Evolutionary conservation across 2,329 filamentous ascomycete genomes (phyloP).

Genomic region (Fusarium sororula): DNA sequence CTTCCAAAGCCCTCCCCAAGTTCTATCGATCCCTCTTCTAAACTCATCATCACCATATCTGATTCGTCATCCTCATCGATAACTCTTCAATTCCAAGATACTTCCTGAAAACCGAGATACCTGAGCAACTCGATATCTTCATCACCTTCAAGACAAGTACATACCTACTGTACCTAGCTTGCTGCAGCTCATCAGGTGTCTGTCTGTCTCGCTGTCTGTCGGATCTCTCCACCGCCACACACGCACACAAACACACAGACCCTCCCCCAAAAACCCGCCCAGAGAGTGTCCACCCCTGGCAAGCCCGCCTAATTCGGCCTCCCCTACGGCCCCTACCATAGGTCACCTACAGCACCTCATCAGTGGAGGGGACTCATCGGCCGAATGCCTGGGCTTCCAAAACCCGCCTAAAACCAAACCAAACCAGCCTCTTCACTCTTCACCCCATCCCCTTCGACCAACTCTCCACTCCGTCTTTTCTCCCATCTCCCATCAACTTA

Average conservation of each 20-base stretch:
- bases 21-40: background rate
- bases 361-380: constrained; percentile 7
- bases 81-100: background rate
- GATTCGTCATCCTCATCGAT: background rate
- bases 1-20: background rate
- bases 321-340: constrained; percentile 19
- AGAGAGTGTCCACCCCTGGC: constrained; percentile 23
- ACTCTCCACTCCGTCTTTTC: constrained; percentile 30
- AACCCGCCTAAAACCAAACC: constrained; percentile 40
- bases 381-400: constrained; percentile 33
- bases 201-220: background rate
- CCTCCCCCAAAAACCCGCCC: constrained; percentile 26
- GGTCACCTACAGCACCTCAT: background rate
- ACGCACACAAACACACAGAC: constrained; percentile 32
- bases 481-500: constrained; percentile 31
- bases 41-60: background rate
- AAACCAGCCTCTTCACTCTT: constrained; percentile 39
- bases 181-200: constrained; percentile 21
- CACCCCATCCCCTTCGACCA: constrained; percentile 12
- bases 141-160: background rate
- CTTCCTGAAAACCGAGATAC: background rate
- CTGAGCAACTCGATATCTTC: background rate
- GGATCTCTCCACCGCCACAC: constrained; percentile 34
- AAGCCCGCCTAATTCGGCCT: constrained; percentile 33
- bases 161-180: constrained; percentile 1